Base-by-base conservation (phyloP, 1,284 basidiomycete species). In the Naganishia albida region DNA sequence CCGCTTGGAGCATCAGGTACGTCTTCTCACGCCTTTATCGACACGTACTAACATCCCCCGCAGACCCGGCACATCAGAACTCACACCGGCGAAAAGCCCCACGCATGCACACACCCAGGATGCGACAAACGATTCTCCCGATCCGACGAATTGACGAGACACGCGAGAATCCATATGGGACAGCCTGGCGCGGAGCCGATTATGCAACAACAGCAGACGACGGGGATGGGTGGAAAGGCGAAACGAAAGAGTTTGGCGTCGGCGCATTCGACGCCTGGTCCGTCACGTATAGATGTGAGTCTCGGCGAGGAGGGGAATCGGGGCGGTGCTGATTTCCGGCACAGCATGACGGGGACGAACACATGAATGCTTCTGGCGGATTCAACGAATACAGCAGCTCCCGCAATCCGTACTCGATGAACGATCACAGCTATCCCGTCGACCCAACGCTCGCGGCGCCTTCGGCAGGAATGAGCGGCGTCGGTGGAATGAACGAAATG, bases 111-210 rank as follows among this genome's bases (percentile, higher is more conserved):
- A 0, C 92, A 90, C 78, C 88, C 91, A 0, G 87, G 88, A n/a
- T 99, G 95, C 84, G 94, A 97, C 80, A 99, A 98, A 80, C 89
- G 93, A 30, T 99, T 99, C 80, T 95, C 91, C 38, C 88, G 95
- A 69, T 94, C 91, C 20, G 95, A 99, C 81, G 95, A 99, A 80
- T 86, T 99, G 71, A 99, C 95, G 25, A 86, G 95, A 65, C 95
- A 99, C 75, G 89, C 91, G 0, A 86, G 95, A 64, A 99, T 98
- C 72, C 95, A 99, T 79, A 87, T 80, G 50, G 77, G 64, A 78
- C 79, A 16, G 68, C 72, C n/a, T 65, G 69, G 39, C 34, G 46
- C 42, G 50, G 57, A 34, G 42, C 43, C 43, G 57, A 49, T 53
- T 44, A 54, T 44, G 20, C 26, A 48, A 44, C 44, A 18, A 1